Conservation (phyloP, 129 eudicot genomes). For the Apium graveolens region DNA sequence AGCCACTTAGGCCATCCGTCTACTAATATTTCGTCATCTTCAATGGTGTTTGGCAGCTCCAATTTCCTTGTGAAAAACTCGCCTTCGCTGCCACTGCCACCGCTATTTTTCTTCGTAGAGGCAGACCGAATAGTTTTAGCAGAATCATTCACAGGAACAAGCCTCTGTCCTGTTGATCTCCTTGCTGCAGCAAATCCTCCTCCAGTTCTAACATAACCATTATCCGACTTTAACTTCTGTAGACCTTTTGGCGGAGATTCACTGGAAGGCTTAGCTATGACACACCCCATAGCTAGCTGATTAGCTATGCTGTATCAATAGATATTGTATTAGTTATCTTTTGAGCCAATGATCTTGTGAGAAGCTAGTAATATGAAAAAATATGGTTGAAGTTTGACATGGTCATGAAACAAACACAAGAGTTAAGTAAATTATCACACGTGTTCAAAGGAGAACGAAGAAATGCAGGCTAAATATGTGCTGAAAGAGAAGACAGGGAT, state of each 20-base stretch:
- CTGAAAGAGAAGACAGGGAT: slow-evolving; percentile 7
- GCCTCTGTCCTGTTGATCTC: slow-evolving; percentile 44
- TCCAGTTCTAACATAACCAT: slow-evolving; percentile 36
- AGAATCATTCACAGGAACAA: background rate
- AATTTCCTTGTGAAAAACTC: slow-evolving; percentile 20
- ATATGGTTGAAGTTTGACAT: background rate
- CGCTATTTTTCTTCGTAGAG: slow-evolving; percentile 12
- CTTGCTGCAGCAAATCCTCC: slow-evolving; percentile 25
- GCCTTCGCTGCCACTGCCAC: slow-evolving; percentile 7
- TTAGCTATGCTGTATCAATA: background rate
- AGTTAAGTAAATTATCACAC: background rate
- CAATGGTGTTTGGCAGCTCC: slow-evolving; percentile 12
- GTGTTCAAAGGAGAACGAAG: background rate
- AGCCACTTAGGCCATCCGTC: slow-evolving; percentile 90
- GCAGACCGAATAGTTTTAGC: slow-evolving; percentile 4
- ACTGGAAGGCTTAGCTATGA: slow-evolving; percentile 37
- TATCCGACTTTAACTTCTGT: slow-evolving; percentile 44
- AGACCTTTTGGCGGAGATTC: slow-evolving; percentile 35
- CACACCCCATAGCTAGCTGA: slow-evolving; percentile 54
- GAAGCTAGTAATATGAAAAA: slow-evolving; percentile 1
- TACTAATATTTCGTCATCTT: slow-evolving; percentile 38
- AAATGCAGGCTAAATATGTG: slow-evolving; percentile 1
- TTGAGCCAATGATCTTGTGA: background rate
- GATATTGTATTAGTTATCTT: background rate
- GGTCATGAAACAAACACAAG: slow-evolving; percentile 4